phyloP scores from a whole-genome alignment of 2,329 filamentous ascomycete genomes.

The Helotiales sp. region DNA sequence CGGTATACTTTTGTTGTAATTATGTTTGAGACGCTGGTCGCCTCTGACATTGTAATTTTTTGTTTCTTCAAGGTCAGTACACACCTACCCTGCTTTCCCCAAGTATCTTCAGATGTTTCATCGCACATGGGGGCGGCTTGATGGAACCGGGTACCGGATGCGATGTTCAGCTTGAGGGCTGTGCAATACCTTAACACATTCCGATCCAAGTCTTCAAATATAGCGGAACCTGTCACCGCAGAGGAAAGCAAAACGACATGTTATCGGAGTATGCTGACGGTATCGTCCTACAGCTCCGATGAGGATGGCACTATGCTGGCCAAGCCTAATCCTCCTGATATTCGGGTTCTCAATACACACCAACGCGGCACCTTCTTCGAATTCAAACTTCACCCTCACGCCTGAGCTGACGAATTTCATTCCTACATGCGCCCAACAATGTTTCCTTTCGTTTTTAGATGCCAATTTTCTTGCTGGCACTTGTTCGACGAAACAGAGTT shows the following conservation, averaged over 20 bases:
- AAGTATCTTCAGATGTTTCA: slow-evolving; percentile 10
- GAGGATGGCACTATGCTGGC: slow-evolving; percentile 43
- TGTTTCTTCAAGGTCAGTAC: slow-evolving; percentile 40
- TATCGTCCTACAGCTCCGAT: slow-evolving; percentile 28
- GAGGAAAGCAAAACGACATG: background rate
- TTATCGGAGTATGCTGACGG: slow-evolving; percentile 29
- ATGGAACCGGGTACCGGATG: slow-evolving; percentile 1
- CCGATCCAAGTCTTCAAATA: slow-evolving; percentile 10
- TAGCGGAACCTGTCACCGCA: slow-evolving; percentile 1
- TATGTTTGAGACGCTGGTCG: slow-evolving; percentile 45
- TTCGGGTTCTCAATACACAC: slow-evolving; percentile 32
- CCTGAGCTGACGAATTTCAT: slow-evolving; percentile 40
- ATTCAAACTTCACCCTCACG: slow-evolving; percentile 31
- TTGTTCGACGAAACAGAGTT: slow-evolving; percentile 56
- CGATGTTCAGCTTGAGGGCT: background rate
- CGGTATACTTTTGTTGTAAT: slow-evolving; percentile 37
- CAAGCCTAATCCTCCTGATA: slow-evolving; percentile 40
- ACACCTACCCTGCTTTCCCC: background rate
- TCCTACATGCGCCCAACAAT: slow-evolving; percentile 59
- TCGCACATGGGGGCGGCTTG: background rate
- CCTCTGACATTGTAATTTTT: slow-evolving; percentile 38
- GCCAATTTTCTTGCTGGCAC: slow-evolving; percentile 58
- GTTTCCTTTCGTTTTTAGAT: slow-evolving; percentile 66
- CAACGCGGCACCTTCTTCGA: slow-evolving; percentile 21
- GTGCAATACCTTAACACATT: background rate